Evolutionary conservation across 345 rosid genomes (phyloP), one percentile per base, ranked within the genome.

Genomic region (Moricandia arvensis): DNA sequence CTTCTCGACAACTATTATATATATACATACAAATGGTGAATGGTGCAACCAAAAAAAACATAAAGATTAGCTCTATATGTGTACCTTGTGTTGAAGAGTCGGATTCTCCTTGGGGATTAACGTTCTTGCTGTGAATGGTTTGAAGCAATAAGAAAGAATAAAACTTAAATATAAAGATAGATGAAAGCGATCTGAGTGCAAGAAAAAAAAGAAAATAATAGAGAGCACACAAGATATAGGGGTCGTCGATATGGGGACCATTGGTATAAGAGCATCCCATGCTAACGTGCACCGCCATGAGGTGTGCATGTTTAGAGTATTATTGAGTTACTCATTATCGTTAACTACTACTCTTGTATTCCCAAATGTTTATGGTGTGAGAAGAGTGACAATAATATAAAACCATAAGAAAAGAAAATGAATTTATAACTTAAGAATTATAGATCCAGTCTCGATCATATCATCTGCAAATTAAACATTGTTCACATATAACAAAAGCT

Each of bases 211-310:
- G 57, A 27, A 16, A 13, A 64, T 7, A 34, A 62, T 30, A 70
- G 58, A 63, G 65, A 71, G 66, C 57, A 55, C 72, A 77, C 75
- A 63, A 63, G 63, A 69, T 69, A 79, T 49, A 74, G 80, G 81
- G 71, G 61, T 63, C n/a, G n/a, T n/a, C 66, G 80, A 74, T 80
- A 77, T 70, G 88, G 91, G 96, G 90, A 86, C 93, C 96, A 80
- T 75, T 62, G 6, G 33, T 43, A 45, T 75, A 58, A 64, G 35
- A 89, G 82, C 65, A 80, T 81, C 89, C 79, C 86, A 87, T 87
- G 89, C 90, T 88, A 93, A 89, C 89, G 80, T 90, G 92, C 88
- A 87, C 88, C 88, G 70, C 86, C 80, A 75, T 79, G 80, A 77
- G n/a, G 45, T 66, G 79, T 75, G 69, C 71, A 83, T 72, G 84